Evolutionary conservation across 2,329 filamentous ascomycete genomes (phyloP), one percentile per base, ranked within the genome.

Genomic region (Fusarium piperis): DNA sequence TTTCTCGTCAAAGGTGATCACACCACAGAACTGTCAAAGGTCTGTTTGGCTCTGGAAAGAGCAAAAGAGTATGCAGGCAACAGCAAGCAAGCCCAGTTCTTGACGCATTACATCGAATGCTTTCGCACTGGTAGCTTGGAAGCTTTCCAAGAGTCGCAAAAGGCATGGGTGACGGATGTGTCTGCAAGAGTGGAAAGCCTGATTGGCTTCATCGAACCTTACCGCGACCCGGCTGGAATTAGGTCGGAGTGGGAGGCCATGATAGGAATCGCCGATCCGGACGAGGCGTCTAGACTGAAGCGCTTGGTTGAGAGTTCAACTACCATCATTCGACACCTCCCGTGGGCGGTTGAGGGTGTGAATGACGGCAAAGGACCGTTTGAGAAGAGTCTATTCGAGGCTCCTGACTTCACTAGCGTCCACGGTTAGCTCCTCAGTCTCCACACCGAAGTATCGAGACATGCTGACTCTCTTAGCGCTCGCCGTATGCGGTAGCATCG

Each of bases 331-430:
- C 87, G 88, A 2, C 87, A 89, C 59, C 82, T 94, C 3, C 92
- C 92, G 1, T 94, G 92, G 92, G 83, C 85, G 11, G 83, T 84
- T 4, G 9, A 65, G 5, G 77, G 79, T 23, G 33, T 11, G 11
- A 81, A 81, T 65, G 74, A 78, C 46, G 79, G 80, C 0, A 85
- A 82, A 64, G 83, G 83, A 10, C 88, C 88, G 0, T 94, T 94
- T 76, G 92, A 94, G 79, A 93, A 93, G 76, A 88, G 90, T 75
- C 87, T 89, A 59, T 94, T 94, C 77, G 83, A 92, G 13, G 88
- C 89, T 38, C 92, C 92, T 0, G 92, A 94, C 77, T 94, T 94
- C 78, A 92, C 91, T 1, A 92, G 88, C 13, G 83, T 94, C 5
- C 91, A 94, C 74, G 87, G 93, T 67, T 78, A 89, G 71, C 16